A percentile compares a stretch with the other conserved stretches of the same genome.
phyloP scores from a whole-genome alignment of 345 rosid genomes.

The Brassica carinata region DNA sequence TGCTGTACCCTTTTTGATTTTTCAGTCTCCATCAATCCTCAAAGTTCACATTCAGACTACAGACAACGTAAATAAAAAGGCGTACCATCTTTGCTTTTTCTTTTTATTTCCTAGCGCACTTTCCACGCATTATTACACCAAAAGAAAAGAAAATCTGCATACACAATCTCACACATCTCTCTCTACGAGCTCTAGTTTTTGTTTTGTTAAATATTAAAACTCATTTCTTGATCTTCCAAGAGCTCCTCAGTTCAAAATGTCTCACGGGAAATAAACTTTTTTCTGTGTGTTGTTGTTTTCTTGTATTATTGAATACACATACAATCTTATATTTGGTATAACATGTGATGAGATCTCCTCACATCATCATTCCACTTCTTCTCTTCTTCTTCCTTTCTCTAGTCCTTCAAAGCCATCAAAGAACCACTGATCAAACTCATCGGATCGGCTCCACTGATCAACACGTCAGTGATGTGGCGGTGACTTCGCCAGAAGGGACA shows the following conservation, averaged over 20 bases:
- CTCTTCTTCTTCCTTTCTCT: slow-evolving; percentile 32
- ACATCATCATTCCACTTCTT: slow-evolving; percentile 27
- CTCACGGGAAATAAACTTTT: not conserved
- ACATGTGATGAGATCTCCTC: slow-evolving; percentile 42
- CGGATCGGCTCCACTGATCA: slow-evolving; percentile 5
- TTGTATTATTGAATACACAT: not conserved
- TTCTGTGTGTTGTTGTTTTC: not conserved
- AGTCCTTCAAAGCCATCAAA: slow-evolving; percentile 34
- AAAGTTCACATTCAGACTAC: slow-evolving; percentile 35
- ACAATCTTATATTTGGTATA: slow-evolving; percentile 9
- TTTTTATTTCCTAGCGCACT: slow-evolving; percentile 23
- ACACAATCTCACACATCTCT: slow-evolving; percentile 13
- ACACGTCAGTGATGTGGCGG: slow-evolving; percentile 12
- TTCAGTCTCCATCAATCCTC: slow-evolving; percentile 35
- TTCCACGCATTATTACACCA: slow-evolving; percentile 37
- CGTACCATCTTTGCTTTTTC: slow-evolving; percentile 38
- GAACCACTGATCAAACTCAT: slow-evolving; percentile 28
- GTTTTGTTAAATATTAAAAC: not conserved
- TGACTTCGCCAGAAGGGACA: slow-evolving; percentile 29
- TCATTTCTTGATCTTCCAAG: slow-evolving; percentile 21
- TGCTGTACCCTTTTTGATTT: slow-evolving; percentile 7
- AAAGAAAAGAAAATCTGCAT: not conserved
- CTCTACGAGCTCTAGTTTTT: not conserved
- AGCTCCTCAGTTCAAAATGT: slow-evolving; percentile 5
- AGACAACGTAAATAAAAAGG: slow-evolving; percentile 36